These are phyloP conservation scores for Dactylella cylindrospora DNA, from an alignment of 2,329 filamentous ascomycete genomes.

Conservation along the genomic window DNA sequence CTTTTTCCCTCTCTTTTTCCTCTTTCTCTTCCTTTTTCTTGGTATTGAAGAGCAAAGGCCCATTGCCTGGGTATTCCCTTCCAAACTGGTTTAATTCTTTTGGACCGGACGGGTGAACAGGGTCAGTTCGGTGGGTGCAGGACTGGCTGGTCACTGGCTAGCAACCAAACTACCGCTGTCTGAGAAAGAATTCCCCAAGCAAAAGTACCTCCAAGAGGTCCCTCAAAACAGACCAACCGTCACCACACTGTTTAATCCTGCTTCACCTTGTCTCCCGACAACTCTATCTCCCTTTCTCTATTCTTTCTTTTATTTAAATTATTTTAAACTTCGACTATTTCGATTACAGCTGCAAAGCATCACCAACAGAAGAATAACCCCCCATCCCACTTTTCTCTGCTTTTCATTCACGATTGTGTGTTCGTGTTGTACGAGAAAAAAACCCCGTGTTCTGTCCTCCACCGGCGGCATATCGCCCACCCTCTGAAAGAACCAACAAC, in stretches of 20 bases:
- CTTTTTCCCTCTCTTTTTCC: not conserved
- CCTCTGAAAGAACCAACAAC: no score
- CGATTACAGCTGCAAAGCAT: no score
- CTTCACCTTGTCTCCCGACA: no score
- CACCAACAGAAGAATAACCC: no score
- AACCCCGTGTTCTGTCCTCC: constrained; percentile 17
- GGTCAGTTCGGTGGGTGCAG: not conserved
- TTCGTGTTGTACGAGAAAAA: no score
- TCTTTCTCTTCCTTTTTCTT: not conserved
- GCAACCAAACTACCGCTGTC: constrained; percentile 13
- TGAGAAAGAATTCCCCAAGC: constrained; percentile 17
- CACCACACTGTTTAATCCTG: constrained; percentile 1
- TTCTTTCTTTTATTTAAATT: no score
- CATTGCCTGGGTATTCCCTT: not conserved
- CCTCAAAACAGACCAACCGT: constrained; percentile 14
- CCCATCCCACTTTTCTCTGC: not conserved
- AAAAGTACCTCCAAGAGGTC: constrained; percentile 14
- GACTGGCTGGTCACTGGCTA: constrained; percentile 1
- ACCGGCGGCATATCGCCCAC: no score
- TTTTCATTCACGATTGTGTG: no score
- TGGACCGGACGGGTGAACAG: constrained; percentile 1
- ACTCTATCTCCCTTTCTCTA: no score
- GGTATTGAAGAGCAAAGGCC: not conserved
- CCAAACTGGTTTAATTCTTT: constrained; percentile 1
- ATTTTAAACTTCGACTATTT: no score